Conservation (phyloP, 805 yeast species). For the Starmerella apicola region DNA sequence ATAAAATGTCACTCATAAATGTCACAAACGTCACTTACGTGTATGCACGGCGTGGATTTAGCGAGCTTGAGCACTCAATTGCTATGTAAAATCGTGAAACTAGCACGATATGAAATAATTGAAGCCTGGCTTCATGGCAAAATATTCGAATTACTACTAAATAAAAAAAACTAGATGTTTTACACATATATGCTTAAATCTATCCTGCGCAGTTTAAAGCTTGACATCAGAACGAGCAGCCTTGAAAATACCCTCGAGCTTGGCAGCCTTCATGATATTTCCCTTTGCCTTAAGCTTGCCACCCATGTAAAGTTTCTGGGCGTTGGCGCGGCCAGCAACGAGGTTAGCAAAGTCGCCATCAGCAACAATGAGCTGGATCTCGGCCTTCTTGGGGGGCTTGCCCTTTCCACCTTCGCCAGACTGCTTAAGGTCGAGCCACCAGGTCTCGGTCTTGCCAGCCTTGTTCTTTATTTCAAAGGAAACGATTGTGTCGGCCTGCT, state of each 20-base stretch:
- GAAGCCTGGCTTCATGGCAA: no score
- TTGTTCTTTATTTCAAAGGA: conserved; percentile 56
- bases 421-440: conserved; percentile 58
- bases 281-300: conserved; percentile 83
- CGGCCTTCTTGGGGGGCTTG: conserved; percentile 33
- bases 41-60: no score
- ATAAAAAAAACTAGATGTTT: no score
- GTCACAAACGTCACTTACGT: no score
- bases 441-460: conserved; percentile 44
- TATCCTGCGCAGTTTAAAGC: no score
- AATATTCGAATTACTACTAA: no score
- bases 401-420: conserved; percentile 41
- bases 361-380: conserved; percentile 49
- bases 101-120: no score
- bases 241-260: conserved; percentile 57
- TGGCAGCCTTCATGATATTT: conserved; percentile 80
- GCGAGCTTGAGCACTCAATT: no score
- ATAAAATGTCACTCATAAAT: no score
- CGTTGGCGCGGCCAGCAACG: conserved; percentile 66
- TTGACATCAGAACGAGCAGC: conserved; percentile 37
- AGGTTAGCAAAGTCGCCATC: conserved; percentile 63
- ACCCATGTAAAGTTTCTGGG: conserved; percentile 71
- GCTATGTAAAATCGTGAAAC: no score
- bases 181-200: no score
- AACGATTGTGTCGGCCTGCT: conserved; percentile 47